Conservation (phyloP, 768 basidiomycete species). For the Mycena capillaripes region DNA sequence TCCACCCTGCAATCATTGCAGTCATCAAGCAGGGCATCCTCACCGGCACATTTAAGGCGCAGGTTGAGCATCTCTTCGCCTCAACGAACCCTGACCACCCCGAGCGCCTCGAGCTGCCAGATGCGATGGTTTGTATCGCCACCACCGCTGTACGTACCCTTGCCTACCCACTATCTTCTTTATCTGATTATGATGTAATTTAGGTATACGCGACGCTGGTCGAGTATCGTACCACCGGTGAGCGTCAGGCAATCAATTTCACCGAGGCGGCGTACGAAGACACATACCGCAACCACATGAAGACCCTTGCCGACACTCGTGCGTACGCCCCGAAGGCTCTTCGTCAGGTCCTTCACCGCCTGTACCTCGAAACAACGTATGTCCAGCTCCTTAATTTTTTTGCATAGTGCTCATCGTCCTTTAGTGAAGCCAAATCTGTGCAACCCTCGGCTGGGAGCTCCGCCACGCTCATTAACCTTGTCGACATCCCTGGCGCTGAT, state of each 20-base stretch:
- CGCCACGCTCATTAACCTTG: background rate
- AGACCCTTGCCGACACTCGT: background rate
- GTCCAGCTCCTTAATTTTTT: background rate
- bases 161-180: background rate
- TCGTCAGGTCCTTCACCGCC: background rate
- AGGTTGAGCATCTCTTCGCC: background rate
- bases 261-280: background rate
- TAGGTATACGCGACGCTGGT: background rate
- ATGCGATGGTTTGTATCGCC: background rate
- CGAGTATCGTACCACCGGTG: background rate
- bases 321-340: background rate
- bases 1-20: background rate
- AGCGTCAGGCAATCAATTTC: background rate
- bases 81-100: background rate
- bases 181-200: background rate
- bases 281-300: background rate
- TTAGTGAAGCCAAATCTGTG: background rate
- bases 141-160: background rate
- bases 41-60: background rate
- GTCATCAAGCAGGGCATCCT: slow-evolving; percentile 12
- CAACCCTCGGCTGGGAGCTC: background rate
- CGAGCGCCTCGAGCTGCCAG: background rate
- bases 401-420: slow-evolving; percentile 32
- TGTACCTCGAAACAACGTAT: background rate
- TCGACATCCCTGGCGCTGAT: background rate